Conservation (phyloP, 306 rosid genomes). For the Sicyos edulis region DNA sequence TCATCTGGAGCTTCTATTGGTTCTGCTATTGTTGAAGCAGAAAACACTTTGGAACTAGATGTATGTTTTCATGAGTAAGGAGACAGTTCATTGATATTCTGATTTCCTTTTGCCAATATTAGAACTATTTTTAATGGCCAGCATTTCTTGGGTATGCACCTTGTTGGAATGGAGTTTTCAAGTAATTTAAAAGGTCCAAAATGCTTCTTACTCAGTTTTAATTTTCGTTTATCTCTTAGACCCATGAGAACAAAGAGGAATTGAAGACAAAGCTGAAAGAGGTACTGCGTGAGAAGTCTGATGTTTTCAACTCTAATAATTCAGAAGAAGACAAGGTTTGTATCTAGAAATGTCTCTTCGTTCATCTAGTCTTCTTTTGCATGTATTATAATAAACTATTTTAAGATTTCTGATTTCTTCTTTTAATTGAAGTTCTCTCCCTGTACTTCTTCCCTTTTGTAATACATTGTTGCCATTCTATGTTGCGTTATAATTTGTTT, state of each 20-base stretch:
- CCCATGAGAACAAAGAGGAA: constrained; percentile 67
- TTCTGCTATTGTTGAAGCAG: constrained; percentile 93
- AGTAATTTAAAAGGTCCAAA: neutral
- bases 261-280: constrained; percentile 72
- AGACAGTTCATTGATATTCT: constrained; percentile 31
- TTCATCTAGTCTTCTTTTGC: neutral
- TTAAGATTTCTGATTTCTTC: neutral
- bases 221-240: constrained; percentile 35
- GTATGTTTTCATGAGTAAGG: constrained; percentile 57
- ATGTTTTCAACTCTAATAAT: constrained; percentile 61
- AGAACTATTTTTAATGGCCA: constrained; percentile 27
- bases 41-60: constrained; percentile 61
- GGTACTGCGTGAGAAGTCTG: constrained; percentile 75
- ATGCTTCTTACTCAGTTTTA: constrained; percentile 8
- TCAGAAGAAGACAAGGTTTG: constrained; percentile 73
- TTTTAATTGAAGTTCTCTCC: neutral
- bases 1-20: constrained; percentile 55
- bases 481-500: neutral
- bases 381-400: neutral
- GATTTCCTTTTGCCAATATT: constrained; percentile 15
- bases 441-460: neutral
- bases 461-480: neutral
- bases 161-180: constrained; percentile 28
- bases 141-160: constrained; percentile 38
- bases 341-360: neutral